Evolutionary conservation across 2,329 filamentous ascomycete genomes (phyloP).

Genomic region (Pseudogymnoascus sp.): DNA sequence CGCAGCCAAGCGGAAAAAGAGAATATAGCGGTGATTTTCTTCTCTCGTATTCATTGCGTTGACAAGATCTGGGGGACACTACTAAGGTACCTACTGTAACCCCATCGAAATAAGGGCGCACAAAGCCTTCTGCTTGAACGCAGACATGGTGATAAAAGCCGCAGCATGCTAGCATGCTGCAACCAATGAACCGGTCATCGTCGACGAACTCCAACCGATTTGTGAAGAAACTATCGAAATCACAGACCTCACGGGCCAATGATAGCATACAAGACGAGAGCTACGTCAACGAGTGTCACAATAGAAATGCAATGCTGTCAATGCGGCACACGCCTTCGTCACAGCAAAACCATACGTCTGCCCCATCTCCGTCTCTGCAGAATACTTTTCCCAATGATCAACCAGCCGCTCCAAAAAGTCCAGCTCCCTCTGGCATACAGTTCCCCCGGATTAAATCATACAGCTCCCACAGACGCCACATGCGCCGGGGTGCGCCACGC

Average conservation of each 20-base stretch:
- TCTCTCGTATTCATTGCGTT: conserved; percentile 11
- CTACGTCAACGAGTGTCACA: neutral
- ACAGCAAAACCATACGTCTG: neutral
- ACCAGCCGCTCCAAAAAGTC: neutral
- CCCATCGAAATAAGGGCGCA: conserved; percentile 23
- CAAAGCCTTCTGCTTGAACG: conserved; percentile 25
- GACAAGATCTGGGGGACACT: conserved; percentile 24
- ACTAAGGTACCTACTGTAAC: conserved; percentile 26
- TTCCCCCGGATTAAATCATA: no score
- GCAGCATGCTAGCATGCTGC: conserved; percentile 18
- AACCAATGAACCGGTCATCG: conserved; percentile 15
- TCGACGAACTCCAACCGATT: no score
- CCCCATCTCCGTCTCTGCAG: neutral
- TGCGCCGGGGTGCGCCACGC: neutral
- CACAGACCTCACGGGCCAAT: neutral
- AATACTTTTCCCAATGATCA: neutral
- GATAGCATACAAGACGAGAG: no score
- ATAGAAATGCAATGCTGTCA: neutral
- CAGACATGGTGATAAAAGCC: conserved; percentile 25
- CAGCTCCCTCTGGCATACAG: no score
- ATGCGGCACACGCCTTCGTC: neutral
- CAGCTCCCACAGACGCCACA: neutral
- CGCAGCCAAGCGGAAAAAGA: neutral
- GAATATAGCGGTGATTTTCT: conserved; percentile 12
- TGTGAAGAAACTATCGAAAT: neutral